Base-by-base conservation (phyloP, 2,329 filamentous ascomycete genomes). In the Bipolaris gigantea region DNA sequence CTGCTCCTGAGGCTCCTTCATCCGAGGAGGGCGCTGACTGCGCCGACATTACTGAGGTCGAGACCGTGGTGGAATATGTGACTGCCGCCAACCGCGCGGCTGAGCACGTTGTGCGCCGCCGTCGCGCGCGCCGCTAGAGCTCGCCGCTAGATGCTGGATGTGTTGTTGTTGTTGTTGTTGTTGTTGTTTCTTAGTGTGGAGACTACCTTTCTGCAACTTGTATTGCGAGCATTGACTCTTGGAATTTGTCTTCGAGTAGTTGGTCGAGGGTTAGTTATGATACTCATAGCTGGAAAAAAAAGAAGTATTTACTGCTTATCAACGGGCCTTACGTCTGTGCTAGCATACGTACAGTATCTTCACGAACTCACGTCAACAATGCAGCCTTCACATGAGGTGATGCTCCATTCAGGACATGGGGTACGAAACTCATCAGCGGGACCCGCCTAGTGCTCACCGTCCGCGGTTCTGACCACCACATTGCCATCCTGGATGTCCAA, bases 401-500 rank as follows among this genome's bases (percentile, higher is more conserved):
- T 35, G 34, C 34, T 35, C 34, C 34, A 35, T n/a, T 35, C 34
- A 8, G 34, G 34, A 35, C 34, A 8, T 35, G 34, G 11, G 34
- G 34, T 35, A 35, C 34, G 3, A 13, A 35, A 35, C 34, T 35
- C 34, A 35, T 35, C 34, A 35, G 34, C 34, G n/a, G 34, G 34
- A 35, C 7, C 34, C 4, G 16, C 16, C 21, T 57, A 67, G 42
- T 55, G 50, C 57, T 67, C 64, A 18, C 63, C 63, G 11, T 70
- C 59, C n/a, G 60, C 61, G n/a, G 66, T 72, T 50, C 71, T 60
- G 5, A 76, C 67, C 55, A 73, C 61, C 8, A 80, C 77, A 50
- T 69, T 75, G 8, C 79, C 79, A 57, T 80, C 89, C 40, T 88
- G 84, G 85, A 94, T 89, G 33, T 94, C 94, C 76, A 97, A 97